Evolutionary conservation across 768 basidiomycete species (phyloP).

Genomic region (Mycena sanguinolenta): DNA sequence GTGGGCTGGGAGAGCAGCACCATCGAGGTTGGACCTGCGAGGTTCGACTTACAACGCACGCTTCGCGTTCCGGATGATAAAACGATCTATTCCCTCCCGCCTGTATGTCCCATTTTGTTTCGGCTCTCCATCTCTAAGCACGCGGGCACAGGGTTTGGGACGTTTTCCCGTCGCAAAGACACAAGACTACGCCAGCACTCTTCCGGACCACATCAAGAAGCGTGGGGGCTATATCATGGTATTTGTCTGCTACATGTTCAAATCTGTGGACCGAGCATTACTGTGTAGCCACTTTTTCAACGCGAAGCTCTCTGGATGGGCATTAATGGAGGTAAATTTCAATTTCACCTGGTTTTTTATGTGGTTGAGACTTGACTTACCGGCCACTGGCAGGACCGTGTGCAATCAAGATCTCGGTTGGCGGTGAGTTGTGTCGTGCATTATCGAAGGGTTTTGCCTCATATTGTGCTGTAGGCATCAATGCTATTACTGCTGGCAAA

Average conservation of each 20-base stretch:
- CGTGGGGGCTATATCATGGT: constrained; percentile 14
- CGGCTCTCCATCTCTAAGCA: neutral
- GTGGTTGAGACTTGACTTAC: neutral
- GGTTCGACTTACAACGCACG: constrained; percentile 7
- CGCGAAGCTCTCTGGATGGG: constrained; percentile 11
- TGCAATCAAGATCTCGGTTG: constrained; percentile 12
- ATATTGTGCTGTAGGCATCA: neutral
- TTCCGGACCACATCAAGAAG: constrained; percentile 9
- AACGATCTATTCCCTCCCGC: neutral
- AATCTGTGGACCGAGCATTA: neutral
- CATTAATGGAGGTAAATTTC: neutral
- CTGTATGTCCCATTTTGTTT: neutral
- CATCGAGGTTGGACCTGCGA: constrained; percentile 4
- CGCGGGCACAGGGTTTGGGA: neutral
- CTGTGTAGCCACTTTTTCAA: constrained; percentile 4
- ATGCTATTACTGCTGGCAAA: constrained; percentile 11
- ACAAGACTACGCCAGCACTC: constrained; percentile 1
- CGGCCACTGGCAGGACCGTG: neutral
- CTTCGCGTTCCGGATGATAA: constrained; percentile 9
- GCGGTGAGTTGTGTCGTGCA: neutral
- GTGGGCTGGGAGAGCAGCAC: neutral
- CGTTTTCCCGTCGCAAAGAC: neutral
- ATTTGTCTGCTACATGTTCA: neutral
- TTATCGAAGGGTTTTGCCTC: neutral
- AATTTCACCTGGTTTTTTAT: no score